Percentiles rank a stretch among this genome's conserved stretches.
Conservation (phyloP, 2,329 filamentous ascomycete genomes). For the Talaromyces sp. region DNA sequence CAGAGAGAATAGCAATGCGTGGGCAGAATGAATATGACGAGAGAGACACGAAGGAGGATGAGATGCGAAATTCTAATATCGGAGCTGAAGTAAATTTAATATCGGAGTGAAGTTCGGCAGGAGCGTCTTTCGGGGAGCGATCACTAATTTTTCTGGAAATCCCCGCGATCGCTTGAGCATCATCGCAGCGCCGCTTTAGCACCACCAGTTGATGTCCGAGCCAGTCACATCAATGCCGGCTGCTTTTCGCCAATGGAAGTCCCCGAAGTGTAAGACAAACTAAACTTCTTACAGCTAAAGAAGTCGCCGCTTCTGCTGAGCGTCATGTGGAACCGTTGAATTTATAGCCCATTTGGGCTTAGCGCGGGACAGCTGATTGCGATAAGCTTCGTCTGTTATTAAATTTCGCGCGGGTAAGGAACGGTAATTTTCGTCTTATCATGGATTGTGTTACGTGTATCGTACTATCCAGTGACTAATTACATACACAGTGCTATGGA, state of each 20-base stretch:
- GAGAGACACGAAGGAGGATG: not conserved
- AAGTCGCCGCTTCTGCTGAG: not conserved
- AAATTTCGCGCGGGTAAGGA: not conserved
- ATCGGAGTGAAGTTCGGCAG: constrained; percentile 4
- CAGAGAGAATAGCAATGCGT: not conserved
- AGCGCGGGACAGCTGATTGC: not conserved
- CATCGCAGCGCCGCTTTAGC: constrained; percentile 6
- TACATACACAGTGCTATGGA: not conserved
- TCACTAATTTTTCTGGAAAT: not conserved
- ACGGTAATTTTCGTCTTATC: not conserved
- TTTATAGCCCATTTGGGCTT: not conserved
- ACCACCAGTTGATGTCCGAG: not conserved
- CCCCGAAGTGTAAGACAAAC: not conserved
- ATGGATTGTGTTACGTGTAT: not conserved
- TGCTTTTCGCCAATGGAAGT: not conserved
- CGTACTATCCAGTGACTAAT: not conserved
- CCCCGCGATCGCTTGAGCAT: constrained; percentile 4
- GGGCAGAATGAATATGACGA: not conserved
- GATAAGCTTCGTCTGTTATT: not conserved
- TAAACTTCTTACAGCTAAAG: not conserved
- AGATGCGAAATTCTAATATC: not conserved
- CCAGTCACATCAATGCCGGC: not conserved
- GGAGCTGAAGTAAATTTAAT: too few relatives aligned
- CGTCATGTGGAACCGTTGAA: not conserved
- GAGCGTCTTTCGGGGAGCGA: constrained; percentile 9